A percentile compares a stretch with the other conserved stretches of the same genome.
phyloP scores from a whole-genome alignment of 2,329 filamentous ascomycete genomes.

The Cladorrhinum sp. region DNA sequence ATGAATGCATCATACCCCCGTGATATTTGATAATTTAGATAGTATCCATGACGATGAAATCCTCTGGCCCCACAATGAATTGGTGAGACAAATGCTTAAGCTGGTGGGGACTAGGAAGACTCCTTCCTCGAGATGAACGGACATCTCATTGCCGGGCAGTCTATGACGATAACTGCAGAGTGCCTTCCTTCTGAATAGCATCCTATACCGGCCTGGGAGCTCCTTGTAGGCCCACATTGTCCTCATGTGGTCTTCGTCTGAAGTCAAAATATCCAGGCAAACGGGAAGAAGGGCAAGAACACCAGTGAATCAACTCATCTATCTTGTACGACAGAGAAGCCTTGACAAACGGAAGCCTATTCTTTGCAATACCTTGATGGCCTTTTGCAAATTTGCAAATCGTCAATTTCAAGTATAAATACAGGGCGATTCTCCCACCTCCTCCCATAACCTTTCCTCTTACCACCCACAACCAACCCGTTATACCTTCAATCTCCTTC shows the following conservation, averaged over 20 bases:
- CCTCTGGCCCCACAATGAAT: too few species aligned
- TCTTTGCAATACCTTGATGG: not conserved
- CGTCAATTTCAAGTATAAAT: not conserved
- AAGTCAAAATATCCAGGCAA: not conserved
- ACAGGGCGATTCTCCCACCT: not conserved
- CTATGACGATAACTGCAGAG: not conserved
- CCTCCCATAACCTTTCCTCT: conserved; percentile 7
- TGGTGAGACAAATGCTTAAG: too few species aligned
- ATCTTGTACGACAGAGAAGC: too few species aligned
- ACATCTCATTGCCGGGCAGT: too few species aligned
- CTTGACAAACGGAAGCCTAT: not conserved
- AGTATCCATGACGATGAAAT: too few species aligned
- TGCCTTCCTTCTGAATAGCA: not conserved
- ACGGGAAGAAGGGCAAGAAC: not conserved
- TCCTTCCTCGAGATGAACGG: not conserved
- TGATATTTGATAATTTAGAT: too few species aligned
- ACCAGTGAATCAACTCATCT: not conserved
- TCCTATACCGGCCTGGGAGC: not conserved
- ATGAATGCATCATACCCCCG: too few species aligned
- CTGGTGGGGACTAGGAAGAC: too few species aligned
- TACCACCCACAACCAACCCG: not conserved
- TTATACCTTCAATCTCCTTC: not conserved
- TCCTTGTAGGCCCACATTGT: not conserved
- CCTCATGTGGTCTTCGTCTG: not conserved
- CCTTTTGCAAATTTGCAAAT: not conserved